Percentiles rank a stretch among this genome's conserved stretches.
Evolutionary conservation across 2,329 filamentous ascomycete species (phyloP).

Genomic region (Apiospora koreana): DNA sequence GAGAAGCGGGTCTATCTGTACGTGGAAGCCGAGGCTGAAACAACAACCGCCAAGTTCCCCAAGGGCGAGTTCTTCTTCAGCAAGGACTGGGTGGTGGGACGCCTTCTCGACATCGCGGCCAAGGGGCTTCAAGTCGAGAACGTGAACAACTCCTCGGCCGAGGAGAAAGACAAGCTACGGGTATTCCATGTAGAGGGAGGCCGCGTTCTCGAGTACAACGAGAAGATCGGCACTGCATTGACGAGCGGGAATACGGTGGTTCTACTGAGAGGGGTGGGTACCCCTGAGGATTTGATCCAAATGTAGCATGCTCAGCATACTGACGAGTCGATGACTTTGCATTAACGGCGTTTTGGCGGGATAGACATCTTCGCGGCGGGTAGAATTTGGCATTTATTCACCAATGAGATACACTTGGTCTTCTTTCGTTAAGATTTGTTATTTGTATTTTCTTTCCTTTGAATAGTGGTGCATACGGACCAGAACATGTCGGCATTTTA

Average conservation of each 20-base stretch:
- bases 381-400: conserved; percentile 12
- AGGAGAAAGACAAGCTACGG: conserved; percentile 77
- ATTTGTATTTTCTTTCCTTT: not conserved
- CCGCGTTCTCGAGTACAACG: conserved; percentile 79
- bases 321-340: not conserved
- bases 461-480: not conserved
- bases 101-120: conserved; percentile 77
- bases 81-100: conserved; percentile 85
- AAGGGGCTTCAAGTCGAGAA: conserved; percentile 78
- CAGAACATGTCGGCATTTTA: not conserved
- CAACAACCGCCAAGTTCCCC: conserved; percentile 79
- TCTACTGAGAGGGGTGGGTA: conserved; percentile 79
- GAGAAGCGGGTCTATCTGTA: conserved; percentile 91
- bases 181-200: conserved; percentile 95
- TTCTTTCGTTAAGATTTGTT: not conserved
- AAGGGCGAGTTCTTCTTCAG: conserved; percentile 80
- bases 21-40: conserved; percentile 88
- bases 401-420: not conserved
- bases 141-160: conserved; percentile 74
- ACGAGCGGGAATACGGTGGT: conserved; percentile 89
- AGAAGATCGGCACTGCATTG: conserved; percentile 75
- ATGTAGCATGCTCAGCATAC: conserved; percentile 30
- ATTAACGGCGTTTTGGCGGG: conserved; percentile 1
- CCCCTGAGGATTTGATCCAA: conserved; percentile 73
- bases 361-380: conserved; percentile 4